phyloP scores from a whole-genome alignment of 2,329 filamentous ascomycete species.

The Sclerotinia minor region DNA sequence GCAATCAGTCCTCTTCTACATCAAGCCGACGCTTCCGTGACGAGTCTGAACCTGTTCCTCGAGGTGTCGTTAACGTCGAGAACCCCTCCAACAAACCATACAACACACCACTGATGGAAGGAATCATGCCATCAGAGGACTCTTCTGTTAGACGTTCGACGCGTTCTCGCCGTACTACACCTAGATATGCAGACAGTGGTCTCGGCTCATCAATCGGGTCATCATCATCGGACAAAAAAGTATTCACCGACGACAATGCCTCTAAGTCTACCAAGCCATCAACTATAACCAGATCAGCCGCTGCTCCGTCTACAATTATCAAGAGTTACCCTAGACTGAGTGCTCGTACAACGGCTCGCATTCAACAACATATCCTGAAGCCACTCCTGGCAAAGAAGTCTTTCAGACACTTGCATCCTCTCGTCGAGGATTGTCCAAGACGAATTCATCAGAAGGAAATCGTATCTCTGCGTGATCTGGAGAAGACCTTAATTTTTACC shows the following conservation, averaged over 20 bases:
- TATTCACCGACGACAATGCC: constrained; percentile 44
- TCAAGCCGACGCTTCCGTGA: constrained; percentile 51
- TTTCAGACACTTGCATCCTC: constrained; percentile 76
- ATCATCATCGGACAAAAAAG: constrained; percentile 52
- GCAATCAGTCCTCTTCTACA: constrained; percentile 41
- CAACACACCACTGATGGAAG: constrained; percentile 39
- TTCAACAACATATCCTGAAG: constrained; percentile 74
- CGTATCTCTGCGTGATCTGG: constrained; percentile 85
- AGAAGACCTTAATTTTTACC: constrained; percentile 88
- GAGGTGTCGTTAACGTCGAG: constrained; percentile 56
- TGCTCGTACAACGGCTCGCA: constrained; percentile 69
- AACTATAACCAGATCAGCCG: constrained; percentile 62
- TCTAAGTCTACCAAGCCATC: constrained; percentile 49
- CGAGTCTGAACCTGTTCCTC: constrained; percentile 60
- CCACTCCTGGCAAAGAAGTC: constrained; percentile 73
- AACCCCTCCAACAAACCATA: constrained; percentile 44
- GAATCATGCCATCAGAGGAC: constrained; percentile 48
- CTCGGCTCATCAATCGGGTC: constrained; percentile 79
- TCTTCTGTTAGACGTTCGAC: constrained; percentile 52
- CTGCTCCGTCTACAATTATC: constrained; percentile 49
- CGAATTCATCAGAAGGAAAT: constrained; percentile 84
- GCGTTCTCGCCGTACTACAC: constrained; percentile 57
- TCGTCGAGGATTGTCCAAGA: constrained; percentile 75
- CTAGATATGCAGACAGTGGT: constrained; percentile 79
- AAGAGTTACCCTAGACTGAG: constrained; percentile 62